Base-by-base conservation (phyloP, 1,139 yeast genomes). In the Pneumocystis oryctolagi region DNA sequence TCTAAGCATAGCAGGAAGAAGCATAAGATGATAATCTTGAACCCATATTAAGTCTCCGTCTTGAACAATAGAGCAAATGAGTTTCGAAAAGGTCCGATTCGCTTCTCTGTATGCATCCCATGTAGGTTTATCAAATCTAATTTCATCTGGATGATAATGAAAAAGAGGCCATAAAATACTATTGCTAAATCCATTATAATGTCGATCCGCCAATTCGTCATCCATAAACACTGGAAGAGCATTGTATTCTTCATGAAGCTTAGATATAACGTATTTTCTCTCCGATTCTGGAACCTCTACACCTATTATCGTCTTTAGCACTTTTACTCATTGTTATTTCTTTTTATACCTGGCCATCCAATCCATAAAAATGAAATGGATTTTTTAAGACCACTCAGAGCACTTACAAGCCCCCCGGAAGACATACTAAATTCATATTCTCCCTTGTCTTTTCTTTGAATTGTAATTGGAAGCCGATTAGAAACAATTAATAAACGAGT, bases 101-200 rank as follows among this genome's bases (percentile, higher is more conserved):
- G 98, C 98, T 73, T 89, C 95, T 65, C 89, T 87, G 73, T 94
- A 94, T 1, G 97, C 97, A 61, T 92, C 92, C 98, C 98, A 94
- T 2, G 97, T 96, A 67, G 84, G 84, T 73, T 94, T 98, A 73
- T 94, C 98, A 72, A 94, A 94, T 73, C 88, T 89, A 87, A 94
- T 94, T 75, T 94, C 99, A 66, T 98, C 98, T 0, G 99, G 98
- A 72, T 94, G 98, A 75, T 94, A 94, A 74, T 94, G 99, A 77
- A 94, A 94, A 66, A 94, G 76, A 0, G 99, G 99, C 99, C 99
- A 94, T 67, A 94, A 77, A 67, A 94, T 94, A 60, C 84, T 80
- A 74, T 92, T 94, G 65, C 90, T 84, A 74, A 94, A 94, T 59
- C 98, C 98, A 73, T 94, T 94, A 76, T 94, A 94, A 76, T 92